These are phyloP conservation scores for Vaccinium vitisidaea DNA, from an alignment of 148 eudicot genomes.

Conservation along the genomic window DNA sequence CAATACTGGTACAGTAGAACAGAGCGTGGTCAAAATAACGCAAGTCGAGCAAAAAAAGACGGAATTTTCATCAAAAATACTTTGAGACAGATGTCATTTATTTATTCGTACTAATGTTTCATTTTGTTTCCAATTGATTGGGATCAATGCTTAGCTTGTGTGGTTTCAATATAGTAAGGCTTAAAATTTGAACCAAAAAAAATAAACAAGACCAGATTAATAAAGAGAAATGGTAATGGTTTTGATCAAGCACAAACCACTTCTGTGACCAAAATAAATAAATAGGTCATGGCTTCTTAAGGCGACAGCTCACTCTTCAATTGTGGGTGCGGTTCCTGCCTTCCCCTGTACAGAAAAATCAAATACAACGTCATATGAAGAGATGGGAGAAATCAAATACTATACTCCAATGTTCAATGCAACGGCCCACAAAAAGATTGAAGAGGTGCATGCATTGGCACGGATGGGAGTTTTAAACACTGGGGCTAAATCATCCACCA, in stretches of 20 bases:
- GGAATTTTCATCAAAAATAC: not conserved
- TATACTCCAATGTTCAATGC: not conserved
- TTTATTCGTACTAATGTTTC: not conserved
- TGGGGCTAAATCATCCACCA: constrained; percentile 76
- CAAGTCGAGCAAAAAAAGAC: not conserved
- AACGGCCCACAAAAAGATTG: not conserved
- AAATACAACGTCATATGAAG: not conserved
- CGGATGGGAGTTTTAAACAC: constrained; percentile 32
- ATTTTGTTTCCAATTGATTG: not conserved
- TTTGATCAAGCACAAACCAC: constrained; percentile 52
- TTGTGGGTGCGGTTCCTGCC: constrained; percentile 65
- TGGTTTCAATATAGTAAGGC: not conserved
- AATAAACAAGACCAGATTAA: not conserved
- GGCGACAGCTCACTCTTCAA: constrained; percentile 64
- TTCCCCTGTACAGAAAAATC: constrained; percentile 57
- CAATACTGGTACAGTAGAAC: not conserved
- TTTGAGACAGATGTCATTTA: not conserved
- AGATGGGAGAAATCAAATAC: not conserved
- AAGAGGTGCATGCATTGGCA: not conserved
- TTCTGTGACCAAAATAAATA: constrained; percentile 92
- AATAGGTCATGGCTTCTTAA: constrained; percentile 76
- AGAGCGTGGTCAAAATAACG: not conserved
- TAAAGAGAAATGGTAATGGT: not conserved
- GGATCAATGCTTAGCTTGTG: not conserved
- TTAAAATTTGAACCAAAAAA: not conserved